A percentile compares a stretch with the other conserved stretches of the same genome.
Evolutionary conservation across 805 yeast species (phyloP).

Genomic region (Ogataea nitratoaversa): DNA sequence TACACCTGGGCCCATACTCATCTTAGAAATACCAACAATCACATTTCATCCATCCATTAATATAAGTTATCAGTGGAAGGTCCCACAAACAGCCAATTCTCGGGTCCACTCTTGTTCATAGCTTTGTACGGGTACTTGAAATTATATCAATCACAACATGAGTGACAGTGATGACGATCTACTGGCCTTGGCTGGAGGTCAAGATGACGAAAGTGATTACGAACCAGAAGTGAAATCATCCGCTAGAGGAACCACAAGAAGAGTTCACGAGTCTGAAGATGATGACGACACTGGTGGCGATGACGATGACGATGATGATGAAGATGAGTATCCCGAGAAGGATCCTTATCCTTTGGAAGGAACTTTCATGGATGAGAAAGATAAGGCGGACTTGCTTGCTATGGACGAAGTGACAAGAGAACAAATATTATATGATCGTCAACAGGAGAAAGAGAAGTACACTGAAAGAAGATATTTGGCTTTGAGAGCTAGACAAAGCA

Average conservation of each 20-base stretch:
- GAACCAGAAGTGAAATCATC: conserved; percentile 33
- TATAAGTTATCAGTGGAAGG: no score
- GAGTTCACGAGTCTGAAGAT: conserved; percentile 5
- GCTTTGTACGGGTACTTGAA: no score
- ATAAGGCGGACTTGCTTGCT: conserved; percentile 56
- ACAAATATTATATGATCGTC: conserved; percentile 83
- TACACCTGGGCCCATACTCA: neutral
- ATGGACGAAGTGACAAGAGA: conserved; percentile 94
- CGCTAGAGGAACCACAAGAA: conserved; percentile 14
- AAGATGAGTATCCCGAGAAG: conserved; percentile 37
- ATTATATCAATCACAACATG: conserved; percentile 50
- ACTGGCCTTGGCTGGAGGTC: conserved; percentile 83
- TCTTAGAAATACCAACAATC: no score
- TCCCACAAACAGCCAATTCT: no score
- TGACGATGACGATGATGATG: conserved; percentile 34
- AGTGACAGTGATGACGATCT: conserved; percentile 92
- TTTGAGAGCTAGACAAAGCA: conserved; percentile 67
- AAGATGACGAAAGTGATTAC: conserved; percentile 29
- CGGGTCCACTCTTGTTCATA: no score
- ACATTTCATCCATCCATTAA: no score
- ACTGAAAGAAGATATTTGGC: conserved; percentile 81
- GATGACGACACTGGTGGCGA: conserved; percentile 29
- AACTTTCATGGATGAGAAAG: conserved; percentile 78
- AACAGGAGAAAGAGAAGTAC: conserved; percentile 85
- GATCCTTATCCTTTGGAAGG: conserved; percentile 95